Evolutionary conservation across 2,329 filamentous ascomycete species (phyloP), one percentile per base, ranked within the genome.

Genomic region (Trichoderma sp.): DNA sequence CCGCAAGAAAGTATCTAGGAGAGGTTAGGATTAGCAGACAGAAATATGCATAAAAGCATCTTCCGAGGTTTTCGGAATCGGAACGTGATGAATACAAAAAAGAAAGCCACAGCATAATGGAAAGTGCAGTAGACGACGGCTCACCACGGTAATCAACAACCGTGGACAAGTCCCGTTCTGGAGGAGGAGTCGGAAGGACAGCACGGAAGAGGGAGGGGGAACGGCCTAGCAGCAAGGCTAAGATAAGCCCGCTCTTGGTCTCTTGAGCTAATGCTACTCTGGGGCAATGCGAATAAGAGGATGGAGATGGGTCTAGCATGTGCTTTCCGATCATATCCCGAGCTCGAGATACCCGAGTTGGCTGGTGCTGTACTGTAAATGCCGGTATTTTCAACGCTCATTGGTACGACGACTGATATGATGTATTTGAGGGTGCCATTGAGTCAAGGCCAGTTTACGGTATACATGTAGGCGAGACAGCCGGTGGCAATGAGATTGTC

Each of bases 11-110:
- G 13, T 13, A 11, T 5, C 13, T 15, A 28, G 23, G 26, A 43
- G 23, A 17, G 34, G 8, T 11, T 43, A 26, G 13, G 59, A 39
- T 39, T 17, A 8, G 15, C 1, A 26, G 36, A n/a, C 6, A 43
- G n/a, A 47, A 13, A 47, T 30, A 23, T 63, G 23, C 9, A 28
- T 13, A 43, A 43, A 15, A 63, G n/a, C 63, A 12, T 15, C 13
- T 39, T 23, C 47, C 63, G 63, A 66, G 47, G 47, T 63, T 47
- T 6, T 66, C 63, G 63, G 63, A 66, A 66, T 66, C 63, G 63
- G 63, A 36, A 66, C n/a, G 12, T 20, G 43, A 1, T 20, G n/a
- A 50, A 20, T 20, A 6, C 43, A 5, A 23, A 23, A 6, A 13
- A 50, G 9, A 6, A 6, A 65, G 63, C 32, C 59, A 28, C 28